These are phyloP conservation scores for Exophiala lecanii-corni DNA, from an alignment of 2,329 filamentous ascomycete genomes.

Conservation along the genomic window DNA sequence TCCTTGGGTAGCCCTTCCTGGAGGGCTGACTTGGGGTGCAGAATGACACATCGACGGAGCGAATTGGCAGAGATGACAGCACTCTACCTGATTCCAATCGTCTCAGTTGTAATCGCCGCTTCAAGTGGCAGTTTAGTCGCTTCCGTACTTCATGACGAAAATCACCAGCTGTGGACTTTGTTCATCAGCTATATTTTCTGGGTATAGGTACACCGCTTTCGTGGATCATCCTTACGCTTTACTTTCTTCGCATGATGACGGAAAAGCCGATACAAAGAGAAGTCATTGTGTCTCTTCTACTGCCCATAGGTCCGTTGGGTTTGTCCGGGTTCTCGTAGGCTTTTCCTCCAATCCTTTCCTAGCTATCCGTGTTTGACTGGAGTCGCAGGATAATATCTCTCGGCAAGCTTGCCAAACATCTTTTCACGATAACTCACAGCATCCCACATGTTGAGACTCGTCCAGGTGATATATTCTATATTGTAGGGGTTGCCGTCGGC, in stretches of 20 bases:
- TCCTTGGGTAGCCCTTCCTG: conserved; percentile 53
- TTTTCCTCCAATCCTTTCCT: background rate
- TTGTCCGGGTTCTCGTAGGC: conserved; percentile 26
- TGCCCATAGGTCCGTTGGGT: conserved; percentile 63
- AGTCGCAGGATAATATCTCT: conserved; percentile 45
- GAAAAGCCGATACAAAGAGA: conserved; percentile 63
- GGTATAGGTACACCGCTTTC: conserved; percentile 60
- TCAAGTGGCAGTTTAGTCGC: conserved; percentile 62
- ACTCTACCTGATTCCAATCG: conserved; percentile 61
- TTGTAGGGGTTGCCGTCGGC: conserved; percentile 51
- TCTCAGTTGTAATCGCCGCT: conserved; percentile 61
- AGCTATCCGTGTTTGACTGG: too few species aligned
- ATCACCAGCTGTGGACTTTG: conserved; percentile 57
- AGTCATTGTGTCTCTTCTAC: conserved; percentile 62
- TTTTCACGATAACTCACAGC: conserved; percentile 39
- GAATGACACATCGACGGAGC: conserved; percentile 33
- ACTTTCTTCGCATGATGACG: conserved; percentile 64
- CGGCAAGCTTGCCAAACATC: conserved; percentile 38
- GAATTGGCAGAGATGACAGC: conserved; percentile 58
- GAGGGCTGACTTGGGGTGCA: conserved; percentile 41
- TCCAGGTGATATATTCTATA: conserved; percentile 54
- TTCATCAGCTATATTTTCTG: conserved; percentile 64
- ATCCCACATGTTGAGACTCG: conserved; percentile 32
- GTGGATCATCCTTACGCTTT: conserved; percentile 60
- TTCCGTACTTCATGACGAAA: conserved; percentile 49